A percentile compares a stretch with the other conserved stretches of the same genome.
These are phyloP conservation scores for Dissophora ornata DNA, from an alignment of 192 early-diverging fungal genomes.

Conservation along the genomic window DNA sequence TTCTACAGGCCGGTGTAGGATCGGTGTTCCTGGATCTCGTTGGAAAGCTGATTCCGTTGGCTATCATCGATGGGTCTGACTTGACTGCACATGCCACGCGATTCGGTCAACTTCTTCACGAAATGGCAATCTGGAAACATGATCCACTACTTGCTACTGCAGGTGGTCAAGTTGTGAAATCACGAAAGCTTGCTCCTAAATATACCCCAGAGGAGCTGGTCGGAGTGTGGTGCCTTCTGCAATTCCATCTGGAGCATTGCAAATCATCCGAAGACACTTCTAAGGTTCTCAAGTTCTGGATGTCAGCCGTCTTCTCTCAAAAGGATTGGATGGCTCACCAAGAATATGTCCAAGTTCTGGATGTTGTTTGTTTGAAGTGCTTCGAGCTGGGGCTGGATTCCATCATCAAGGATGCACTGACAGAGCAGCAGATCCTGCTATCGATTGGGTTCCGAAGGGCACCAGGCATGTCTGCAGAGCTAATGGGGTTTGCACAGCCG, in stretches of 20 bases:
- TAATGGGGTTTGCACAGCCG: slow-evolving; percentile 50
- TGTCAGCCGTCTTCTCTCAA: slow-evolving; percentile 36
- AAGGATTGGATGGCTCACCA: slow-evolving; percentile 54
- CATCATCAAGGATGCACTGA: slow-evolving; percentile 27
- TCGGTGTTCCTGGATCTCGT: slow-evolving; percentile 29
- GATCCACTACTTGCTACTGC: slow-evolving; percentile 49
- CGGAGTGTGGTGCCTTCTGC: slow-evolving; percentile 21
- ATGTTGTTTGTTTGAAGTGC: slow-evolving; percentile 18
- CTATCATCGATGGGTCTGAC: slow-evolving; percentile 40
- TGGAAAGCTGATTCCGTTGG: slow-evolving; percentile 34
- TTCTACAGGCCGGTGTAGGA: slow-evolving; percentile 46
- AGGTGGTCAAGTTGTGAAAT: slow-evolving; percentile 1
- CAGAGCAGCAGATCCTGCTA: slow-evolving; percentile 44
- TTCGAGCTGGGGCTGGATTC: slow-evolving; percentile 29
- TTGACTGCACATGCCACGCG: slow-evolving; percentile 12
- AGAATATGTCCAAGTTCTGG: slow-evolving; percentile 35
- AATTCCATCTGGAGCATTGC: slow-evolving; percentile 10
- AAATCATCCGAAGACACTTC: background rate
- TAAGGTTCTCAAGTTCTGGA: slow-evolving; percentile 35
- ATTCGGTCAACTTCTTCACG: slow-evolving; percentile 39
- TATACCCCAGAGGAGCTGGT: slow-evolving; percentile 2
- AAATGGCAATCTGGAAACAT: slow-evolving; percentile 49
- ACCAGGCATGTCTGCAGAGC: slow-evolving; percentile 41
- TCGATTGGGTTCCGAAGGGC: slow-evolving; percentile 43
- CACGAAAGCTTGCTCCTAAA: background rate